phyloP scores from a whole-genome alignment of 2,329 filamentous ascomycete species.

The Fusarium palustre region DNA sequence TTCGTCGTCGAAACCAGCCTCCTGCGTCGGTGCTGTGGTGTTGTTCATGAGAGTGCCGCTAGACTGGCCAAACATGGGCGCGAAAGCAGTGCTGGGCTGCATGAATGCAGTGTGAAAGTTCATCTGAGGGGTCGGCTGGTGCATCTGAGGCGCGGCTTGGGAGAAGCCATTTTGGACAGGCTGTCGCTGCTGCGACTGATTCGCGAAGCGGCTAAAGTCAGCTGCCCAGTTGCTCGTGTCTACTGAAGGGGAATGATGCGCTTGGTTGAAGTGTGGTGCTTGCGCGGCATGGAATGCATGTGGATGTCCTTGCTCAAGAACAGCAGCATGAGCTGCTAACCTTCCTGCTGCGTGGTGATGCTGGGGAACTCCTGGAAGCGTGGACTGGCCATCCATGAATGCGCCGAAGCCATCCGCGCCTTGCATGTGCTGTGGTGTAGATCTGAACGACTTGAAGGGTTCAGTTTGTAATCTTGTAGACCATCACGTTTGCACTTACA shows the following conservation, averaged over 20 bases:
- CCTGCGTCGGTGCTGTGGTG: constrained; percentile 40
- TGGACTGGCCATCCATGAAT: constrained; percentile 51
- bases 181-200: constrained; percentile 44
- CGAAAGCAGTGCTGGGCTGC: constrained; percentile 45
- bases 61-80: constrained; percentile 48
- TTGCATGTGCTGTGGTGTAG: constrained; percentile 46
- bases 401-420: constrained; percentile 51
- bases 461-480: not conserved
- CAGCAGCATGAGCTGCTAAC: constrained; percentile 52
- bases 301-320: constrained; percentile 47
- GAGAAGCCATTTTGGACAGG: constrained; percentile 35
- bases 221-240: constrained; percentile 52
- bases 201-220: constrained; percentile 53
- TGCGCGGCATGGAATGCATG: constrained; percentile 40
- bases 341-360: constrained; percentile 53
- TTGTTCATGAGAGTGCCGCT: constrained; percentile 45
- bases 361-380: constrained; percentile 48
- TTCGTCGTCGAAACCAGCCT: constrained; percentile 56
- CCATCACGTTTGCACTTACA: constrained; percentile 44
- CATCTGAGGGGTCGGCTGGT: constrained; percentile 42
- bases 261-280: constrained; percentile 41
- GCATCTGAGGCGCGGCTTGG: constrained; percentile 43
- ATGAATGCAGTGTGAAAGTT: constrained; percentile 50
- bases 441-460: constrained; percentile 51
- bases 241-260: constrained; percentile 41